phyloP scores from a whole-genome alignment of 805 yeast species.

The Scheffersomyces spartinae region DNA sequence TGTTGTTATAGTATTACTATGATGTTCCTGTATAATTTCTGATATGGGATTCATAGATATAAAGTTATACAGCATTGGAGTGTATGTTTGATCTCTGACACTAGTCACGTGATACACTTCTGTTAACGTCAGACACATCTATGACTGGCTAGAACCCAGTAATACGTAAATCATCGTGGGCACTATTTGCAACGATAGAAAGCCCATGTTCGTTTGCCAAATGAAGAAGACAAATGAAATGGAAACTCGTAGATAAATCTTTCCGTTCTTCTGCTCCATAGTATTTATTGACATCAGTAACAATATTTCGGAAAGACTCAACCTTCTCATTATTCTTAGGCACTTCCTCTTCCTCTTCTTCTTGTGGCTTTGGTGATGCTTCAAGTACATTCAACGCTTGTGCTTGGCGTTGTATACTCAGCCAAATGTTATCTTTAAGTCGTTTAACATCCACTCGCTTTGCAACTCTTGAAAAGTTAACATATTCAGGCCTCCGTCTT shows the following conservation, averaged over 20 bases:
- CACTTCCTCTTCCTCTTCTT: slow-evolving; percentile 11
- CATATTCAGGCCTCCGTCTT: slow-evolving; percentile 33
- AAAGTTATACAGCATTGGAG: too few species aligned
- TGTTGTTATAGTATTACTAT: too few species aligned
- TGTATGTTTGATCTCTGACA: too few species aligned
- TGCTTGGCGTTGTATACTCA: slow-evolving; percentile 21
- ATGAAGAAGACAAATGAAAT: slow-evolving; percentile 74
- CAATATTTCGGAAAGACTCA: slow-evolving; percentile 24
- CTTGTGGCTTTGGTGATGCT: slow-evolving; percentile 1
- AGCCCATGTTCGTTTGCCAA: slow-evolving; percentile 81
- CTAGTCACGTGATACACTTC: too few species aligned
- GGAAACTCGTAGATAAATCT: slow-evolving; percentile 76
- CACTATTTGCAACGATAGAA: slow-evolving; percentile 35
- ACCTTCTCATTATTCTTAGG: slow-evolving; percentile 23
- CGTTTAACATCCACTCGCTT: slow-evolving; percentile 68
- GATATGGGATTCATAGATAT: too few species aligned
- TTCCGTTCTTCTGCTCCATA: slow-evolving; percentile 46
- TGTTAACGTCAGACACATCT: too few species aligned
- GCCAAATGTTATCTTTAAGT: slow-evolving; percentile 71
- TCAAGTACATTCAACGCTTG: slow-evolving; percentile 6
- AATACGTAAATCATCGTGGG: slow-evolving; percentile 25
- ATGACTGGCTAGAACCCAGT: slow-evolving; percentile 1
- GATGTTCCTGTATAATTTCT: too few species aligned
- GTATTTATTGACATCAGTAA: slow-evolving; percentile 34
- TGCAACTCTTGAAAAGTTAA: slow-evolving; percentile 57